Percentiles rank a stretch among this genome's conserved stretches.
These are phyloP conservation scores for Candida insectalens DNA, from an alignment of 805 yeast genomes.

Conservation along the genomic window DNA sequence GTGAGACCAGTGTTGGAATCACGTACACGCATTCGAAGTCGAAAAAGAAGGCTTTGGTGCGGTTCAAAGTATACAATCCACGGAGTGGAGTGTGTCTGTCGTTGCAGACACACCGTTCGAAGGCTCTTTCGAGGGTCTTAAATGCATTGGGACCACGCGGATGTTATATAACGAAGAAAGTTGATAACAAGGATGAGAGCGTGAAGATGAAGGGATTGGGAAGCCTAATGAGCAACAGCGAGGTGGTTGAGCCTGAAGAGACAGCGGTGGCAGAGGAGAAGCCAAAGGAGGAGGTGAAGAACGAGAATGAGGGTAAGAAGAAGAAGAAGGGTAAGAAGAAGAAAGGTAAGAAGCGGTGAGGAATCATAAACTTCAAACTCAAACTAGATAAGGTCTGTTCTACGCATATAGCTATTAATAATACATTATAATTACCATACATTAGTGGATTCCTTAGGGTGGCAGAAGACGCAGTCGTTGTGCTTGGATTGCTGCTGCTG, in stretches of 20 bases:
- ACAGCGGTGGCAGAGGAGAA: conserved; percentile 5
- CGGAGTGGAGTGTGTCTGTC: conserved; percentile 51
- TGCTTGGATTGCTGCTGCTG: too few relatives aligned
- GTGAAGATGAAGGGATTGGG: conserved; percentile 19
- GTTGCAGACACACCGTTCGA: conserved; percentile 48
- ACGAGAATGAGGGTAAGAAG: background rate
- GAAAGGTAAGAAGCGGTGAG: conserved; percentile 13
- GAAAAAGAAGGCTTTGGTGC: conserved; percentile 22
- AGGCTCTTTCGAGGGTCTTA: conserved; percentile 66
- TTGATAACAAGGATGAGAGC: conserved; percentile 5
- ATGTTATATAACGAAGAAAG: conserved; percentile 24
- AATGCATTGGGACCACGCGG: conserved; percentile 66
- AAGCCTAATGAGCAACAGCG: conserved; percentile 15
- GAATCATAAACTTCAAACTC: background rate
- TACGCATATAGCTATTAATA: too few relatives aligned
- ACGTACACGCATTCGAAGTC: conserved; percentile 24
- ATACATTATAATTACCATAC: too few relatives aligned
- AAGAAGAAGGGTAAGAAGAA: conserved; percentile 12
- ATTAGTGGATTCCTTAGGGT: too few relatives aligned
- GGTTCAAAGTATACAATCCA: conserved; percentile 59
- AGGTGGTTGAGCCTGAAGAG: conserved; percentile 7
- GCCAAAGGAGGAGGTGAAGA: conserved; percentile 1
- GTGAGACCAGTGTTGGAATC: conserved; percentile 20
- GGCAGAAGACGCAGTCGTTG: background rate
- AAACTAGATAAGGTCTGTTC: too few relatives aligned